Evolutionary conservation across 2,329 filamentous ascomycete species (phyloP).

Genomic region (Knoxdaviesia capensis): DNA sequence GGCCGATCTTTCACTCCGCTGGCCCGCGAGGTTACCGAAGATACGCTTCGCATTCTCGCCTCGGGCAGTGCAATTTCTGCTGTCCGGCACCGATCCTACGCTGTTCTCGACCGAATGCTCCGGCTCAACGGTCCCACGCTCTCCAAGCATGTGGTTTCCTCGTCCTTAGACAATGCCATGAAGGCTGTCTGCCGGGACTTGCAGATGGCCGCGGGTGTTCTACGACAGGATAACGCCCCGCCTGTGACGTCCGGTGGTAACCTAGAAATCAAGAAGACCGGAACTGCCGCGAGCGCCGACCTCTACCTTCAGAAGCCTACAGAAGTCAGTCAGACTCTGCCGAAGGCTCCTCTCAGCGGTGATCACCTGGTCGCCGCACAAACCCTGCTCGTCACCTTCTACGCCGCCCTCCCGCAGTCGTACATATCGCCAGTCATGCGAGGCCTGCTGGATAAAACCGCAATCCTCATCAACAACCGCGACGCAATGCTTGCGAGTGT

Average conservation of each 20-base stretch:
- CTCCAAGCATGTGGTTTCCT: conserved; percentile 37
- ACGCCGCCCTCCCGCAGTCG: conserved; percentile 43
- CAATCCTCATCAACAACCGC: conserved; percentile 49
- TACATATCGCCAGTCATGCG: conserved; percentile 52
- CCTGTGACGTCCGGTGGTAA: conserved; percentile 2
- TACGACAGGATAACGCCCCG: conserved; percentile 19
- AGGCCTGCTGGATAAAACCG: conserved; percentile 59
- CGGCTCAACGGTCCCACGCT: conserved; percentile 43
- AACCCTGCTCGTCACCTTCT: conserved; percentile 37
- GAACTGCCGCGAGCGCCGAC: conserved; percentile 43
- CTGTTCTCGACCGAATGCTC: conserved; percentile 35
- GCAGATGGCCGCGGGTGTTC: conserved; percentile 29
- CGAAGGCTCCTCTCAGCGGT: conserved; percentile 8
- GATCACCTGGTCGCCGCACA: conserved; percentile 25
- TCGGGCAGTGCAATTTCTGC: conserved; percentile 28
- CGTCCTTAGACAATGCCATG: conserved; percentile 40
- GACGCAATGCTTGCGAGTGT: conserved; percentile 65
- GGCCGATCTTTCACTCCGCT: conserved; percentile 36
- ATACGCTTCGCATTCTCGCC: conserved; percentile 50
- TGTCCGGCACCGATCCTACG: conserved; percentile 42
- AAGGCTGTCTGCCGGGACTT: conserved; percentile 58
- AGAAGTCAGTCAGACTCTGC: conserved; percentile 9
- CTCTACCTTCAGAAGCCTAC: conserved; percentile 36
- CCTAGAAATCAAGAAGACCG: conserved; percentile 10
- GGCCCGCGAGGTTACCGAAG: conserved; percentile 46